Base-by-base conservation (phyloP, 805 yeast species). In the Candida pseudofarinosa region DNA sequence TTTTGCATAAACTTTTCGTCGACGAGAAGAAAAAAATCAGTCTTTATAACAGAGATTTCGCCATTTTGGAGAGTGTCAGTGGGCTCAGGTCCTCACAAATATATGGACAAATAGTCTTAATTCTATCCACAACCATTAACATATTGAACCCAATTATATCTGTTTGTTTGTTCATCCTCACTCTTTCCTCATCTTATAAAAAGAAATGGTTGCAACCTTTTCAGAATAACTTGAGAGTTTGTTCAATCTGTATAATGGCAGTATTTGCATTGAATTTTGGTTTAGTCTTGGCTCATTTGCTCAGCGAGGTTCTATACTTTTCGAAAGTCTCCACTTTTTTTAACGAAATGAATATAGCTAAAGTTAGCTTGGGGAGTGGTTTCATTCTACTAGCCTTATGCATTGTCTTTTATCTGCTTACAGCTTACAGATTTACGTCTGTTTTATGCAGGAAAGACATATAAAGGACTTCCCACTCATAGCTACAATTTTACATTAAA, bases 31-130 rank as follows among this genome's bases (percentile, higher is more conserved):
- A 35, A 6, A 47, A 53, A 4, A 38, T 33, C 4, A 46, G 40
- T 12, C 42, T 39, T 23, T 39, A 28, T 2, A 45, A 47, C 28
- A 42, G 52, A 26, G 50, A 50, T 33, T 45, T 45, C 33, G 39
- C 34, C 3, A 38, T 42, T 7, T 41, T 53, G 20, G 31, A 35
- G 18, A 19, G 39, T 13, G 53, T 51, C 15, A 50, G 50, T 35
- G 37, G 33, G n/a, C 47, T 53, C 10, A 46, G 38, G 20, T 38
- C 42, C 20, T 37, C 52, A 4, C 45, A 50, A 39, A 33, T 16
- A 6, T 54, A 35, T 41, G 54, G 50, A 7, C 38, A 47, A 14
- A 15, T 37, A 13, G 48, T 53, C 49, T 37, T 31, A 3, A 42
- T 47, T 6, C 41, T 40, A 19, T 46, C 54, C 7, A 16, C 13